Evolutionary conservation across 805 yeast species (phyloP), one percentile per base, ranked within the genome.

Genomic region (Nakazawaea populi): DNA sequence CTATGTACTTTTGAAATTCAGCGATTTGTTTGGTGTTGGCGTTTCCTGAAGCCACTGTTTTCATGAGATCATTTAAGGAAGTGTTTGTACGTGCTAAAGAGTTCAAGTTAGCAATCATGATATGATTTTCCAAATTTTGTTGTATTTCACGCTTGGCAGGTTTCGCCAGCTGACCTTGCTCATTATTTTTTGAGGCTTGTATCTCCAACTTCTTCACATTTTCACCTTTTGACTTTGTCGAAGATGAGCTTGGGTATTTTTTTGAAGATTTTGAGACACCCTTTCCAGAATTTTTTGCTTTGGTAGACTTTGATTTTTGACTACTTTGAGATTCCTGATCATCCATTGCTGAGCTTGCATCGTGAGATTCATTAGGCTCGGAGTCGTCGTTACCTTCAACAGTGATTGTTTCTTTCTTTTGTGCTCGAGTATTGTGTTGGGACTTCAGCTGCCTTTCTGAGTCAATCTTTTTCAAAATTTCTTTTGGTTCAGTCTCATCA

Each of bases 81-180:
- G 80, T 74, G 60, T 90, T 95, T 4, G 75, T 73, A 40, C 85
- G 76, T 0, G 97, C 97, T 67, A 92, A 82, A 1, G 85, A 74
- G 60, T 91, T 91, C 60, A 92, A 75, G 58, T 89, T 87, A 4
- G 87, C 82, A 57, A 92, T 89, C 87, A 92, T 89, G 55, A 85
- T 80, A 41, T 85, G 85, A 59, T 87, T 85, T 47, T 82, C 87
- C 1, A 81, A 79, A 4, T 85, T 72, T 55, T 74, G 78, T 72
- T 76, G 74, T 44, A 73, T 66, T 45, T 65, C 68, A 28, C 46
- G 54, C 3, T 59, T 48, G 35, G 58, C 44, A 11, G 59, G 42
- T 34, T 50, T 48, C 9, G 51, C 24, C 12, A 8, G 50, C 47
- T 46, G 52, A 41, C 46, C 49, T 55, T 43, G 48, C 55, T 46